A percentile compares a stretch with the other conserved stretches of the same genome.
These are phyloP conservation scores for Cyberlindnera maritima DNA, from an alignment of 805 yeast species.

Conservation along the genomic window DNA sequence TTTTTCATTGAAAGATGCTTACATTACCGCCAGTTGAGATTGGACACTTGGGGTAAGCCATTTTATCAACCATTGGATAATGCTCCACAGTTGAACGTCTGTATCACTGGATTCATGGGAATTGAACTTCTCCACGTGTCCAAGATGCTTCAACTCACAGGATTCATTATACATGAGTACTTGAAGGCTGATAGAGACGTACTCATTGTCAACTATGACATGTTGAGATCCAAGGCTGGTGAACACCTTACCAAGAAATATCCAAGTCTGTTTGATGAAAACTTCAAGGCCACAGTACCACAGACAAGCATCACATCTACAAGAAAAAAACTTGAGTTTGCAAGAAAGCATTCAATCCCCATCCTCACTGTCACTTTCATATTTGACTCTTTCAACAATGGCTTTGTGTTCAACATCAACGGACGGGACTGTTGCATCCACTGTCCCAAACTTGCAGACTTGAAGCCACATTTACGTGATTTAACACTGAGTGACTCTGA, in stretches of 20 bases:
- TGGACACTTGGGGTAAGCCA: constrained; percentile 67
- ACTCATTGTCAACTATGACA: constrained; percentile 50
- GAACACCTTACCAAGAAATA: constrained; percentile 36
- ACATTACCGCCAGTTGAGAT: constrained; percentile 45
- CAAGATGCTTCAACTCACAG: constrained; percentile 53
- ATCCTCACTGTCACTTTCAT: constrained; percentile 53
- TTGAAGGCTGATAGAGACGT: constrained; percentile 53
- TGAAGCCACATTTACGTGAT: constrained; percentile 27
- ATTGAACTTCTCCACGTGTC: constrained; percentile 69
- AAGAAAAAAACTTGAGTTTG: constrained; percentile 54
- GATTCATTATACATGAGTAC: constrained; percentile 47
- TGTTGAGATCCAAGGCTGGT: constrained; percentile 42
- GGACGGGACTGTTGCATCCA: constrained; percentile 55
- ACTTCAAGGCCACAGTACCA: constrained; percentile 22
- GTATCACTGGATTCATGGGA: constrained; percentile 75
- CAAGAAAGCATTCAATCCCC: constrained; percentile 56
- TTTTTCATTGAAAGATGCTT: constrained; percentile 79
- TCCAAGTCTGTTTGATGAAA: constrained; percentile 23
- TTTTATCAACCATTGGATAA: constrained; percentile 24
- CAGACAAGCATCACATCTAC: constrained; percentile 40
- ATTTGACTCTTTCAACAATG: constrained; percentile 47
- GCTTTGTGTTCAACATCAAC: constrained; percentile 37
- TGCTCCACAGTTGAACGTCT: constrained; percentile 20
- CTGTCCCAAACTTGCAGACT: constrained; percentile 38
- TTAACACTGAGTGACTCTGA: constrained; percentile 11